A percentile compares a stretch with the other conserved stretches of the same genome.
Conservation (phyloP, 768 basidiomycete genomes). For the Lentinula aciculospora region DNA sequence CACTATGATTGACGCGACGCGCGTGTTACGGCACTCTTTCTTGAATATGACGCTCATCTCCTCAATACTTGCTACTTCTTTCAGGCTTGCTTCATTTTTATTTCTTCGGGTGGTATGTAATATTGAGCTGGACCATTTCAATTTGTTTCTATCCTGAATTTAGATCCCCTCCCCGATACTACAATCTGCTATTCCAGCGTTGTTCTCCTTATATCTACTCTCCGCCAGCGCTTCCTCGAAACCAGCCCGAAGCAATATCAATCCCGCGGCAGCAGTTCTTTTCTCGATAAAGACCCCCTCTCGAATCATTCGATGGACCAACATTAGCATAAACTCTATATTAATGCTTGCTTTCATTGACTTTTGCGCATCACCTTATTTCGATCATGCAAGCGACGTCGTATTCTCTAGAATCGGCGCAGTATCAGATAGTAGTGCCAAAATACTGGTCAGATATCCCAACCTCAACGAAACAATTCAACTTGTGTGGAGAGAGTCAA, state of each 20-base stretch:
- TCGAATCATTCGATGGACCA: conserved; percentile 9
- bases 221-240: conserved; percentile 5
- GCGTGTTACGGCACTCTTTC: too few species aligned
- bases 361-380: conserved; percentile 46
- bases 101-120: conserved; percentile 43
- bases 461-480: conserved; percentile 26
- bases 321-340: conserved; percentile 12
- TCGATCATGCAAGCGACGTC: conserved; percentile 49
- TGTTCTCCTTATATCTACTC: conserved; percentile 21
- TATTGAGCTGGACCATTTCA: background rate
- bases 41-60: conserved; percentile 13
- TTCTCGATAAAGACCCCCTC: conserved; percentile 26
- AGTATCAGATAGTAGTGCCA: conserved; percentile 56
- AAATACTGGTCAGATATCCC: conserved; percentile 61
- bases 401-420: conserved; percentile 68
- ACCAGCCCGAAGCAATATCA: conserved; percentile 2
- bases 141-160: background rate
- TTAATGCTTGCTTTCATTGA: conserved; percentile 27
- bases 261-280: conserved; percentile 17
- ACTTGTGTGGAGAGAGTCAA: conserved; percentile 38
- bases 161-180: conserved; percentile 36
- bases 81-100: conserved; percentile 38
- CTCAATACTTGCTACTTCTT: conserved; percentile 18
- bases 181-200: conserved; percentile 20
- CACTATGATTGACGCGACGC: too few species aligned